Evolutionary conservation across 768 basidiomycete species (phyloP).

Genomic region (Amanita thiersii): DNA sequence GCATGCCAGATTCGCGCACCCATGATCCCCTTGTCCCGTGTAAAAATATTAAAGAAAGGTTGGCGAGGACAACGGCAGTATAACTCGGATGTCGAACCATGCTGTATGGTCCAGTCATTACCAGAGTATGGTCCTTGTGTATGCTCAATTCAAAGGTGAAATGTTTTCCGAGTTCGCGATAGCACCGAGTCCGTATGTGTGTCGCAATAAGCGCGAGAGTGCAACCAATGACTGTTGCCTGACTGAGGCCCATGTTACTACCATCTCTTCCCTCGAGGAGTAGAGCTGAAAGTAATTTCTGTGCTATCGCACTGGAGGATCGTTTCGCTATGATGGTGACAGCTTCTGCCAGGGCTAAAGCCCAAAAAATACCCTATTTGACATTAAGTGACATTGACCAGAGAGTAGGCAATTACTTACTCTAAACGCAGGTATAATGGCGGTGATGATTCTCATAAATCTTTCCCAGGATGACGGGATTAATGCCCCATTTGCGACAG

Average conservation of each 20-base stretch:
- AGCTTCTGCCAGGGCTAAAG: conserved; percentile 1
- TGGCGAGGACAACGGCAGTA: conserved; percentile 27
- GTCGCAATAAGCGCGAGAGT: conserved; percentile 30
- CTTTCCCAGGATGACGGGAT: background rate
- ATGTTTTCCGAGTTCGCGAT: conserved; percentile 33
- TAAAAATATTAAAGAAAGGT: conserved; percentile 25
- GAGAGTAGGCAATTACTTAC: background rate
- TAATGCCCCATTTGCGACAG: background rate
- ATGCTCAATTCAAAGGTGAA: conserved; percentile 50
- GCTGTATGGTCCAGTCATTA: conserved; percentile 39
- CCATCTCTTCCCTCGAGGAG: no score
- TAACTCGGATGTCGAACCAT: conserved; percentile 45
- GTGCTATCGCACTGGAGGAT: no score
- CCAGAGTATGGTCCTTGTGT: conserved; percentile 33
- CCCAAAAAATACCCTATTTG: background rate
- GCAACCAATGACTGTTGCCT: no score
- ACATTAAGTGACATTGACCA: background rate
- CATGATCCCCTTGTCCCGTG: conserved; percentile 32
- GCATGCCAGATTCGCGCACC: conserved; percentile 31
- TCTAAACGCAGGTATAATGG: background rate
- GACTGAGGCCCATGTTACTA: no score
- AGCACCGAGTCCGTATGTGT: conserved; percentile 32
- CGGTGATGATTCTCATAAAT: background rate
- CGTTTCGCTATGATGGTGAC: background rate
- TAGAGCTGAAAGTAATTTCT: no score